phyloP scores from a whole-genome alignment of 2,329 filamentous ascomycete species.

The Cadophora sp. region DNA sequence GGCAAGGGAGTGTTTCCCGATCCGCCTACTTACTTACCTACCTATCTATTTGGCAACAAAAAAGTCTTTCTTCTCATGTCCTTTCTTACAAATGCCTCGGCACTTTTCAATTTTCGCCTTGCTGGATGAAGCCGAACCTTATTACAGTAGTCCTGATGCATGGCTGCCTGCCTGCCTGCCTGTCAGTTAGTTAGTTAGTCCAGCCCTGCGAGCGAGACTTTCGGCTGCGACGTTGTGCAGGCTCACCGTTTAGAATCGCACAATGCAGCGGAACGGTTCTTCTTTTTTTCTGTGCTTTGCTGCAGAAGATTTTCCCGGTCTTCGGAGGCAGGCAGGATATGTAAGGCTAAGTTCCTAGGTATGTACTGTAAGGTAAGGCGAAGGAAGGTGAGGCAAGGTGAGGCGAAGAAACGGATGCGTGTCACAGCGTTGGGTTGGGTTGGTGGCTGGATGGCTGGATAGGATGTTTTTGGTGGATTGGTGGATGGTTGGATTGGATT shows the following conservation, averaged over 20 bases:
- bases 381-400: constrained; percentile 2
- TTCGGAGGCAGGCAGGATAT: constrained; percentile 5
- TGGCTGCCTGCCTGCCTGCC: neutral
- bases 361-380: neutral
- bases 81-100: neutral
- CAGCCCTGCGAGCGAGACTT: constrained; percentile 25
- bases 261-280: constrained; percentile 7
- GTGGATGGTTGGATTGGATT: neutral
- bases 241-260: constrained; percentile 31
- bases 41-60: too few relatives aligned
- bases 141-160: too few relatives aligned
- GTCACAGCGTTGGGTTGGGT: neutral
- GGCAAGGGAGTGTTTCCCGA: constrained; percentile 3
- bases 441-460: neutral
- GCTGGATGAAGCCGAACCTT: too few relatives aligned
- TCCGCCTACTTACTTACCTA: constrained; percentile 9
- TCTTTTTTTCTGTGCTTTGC: neutral
- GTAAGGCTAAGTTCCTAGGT: neutral
- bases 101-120: neutral
- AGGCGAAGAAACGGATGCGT: neutral
- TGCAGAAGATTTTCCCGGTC: constrained; percentile 9
- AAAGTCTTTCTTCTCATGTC: too few relatives aligned
- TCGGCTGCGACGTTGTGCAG: constrained; percentile 12
- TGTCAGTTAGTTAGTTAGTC: too few relatives aligned
- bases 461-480: neutral